Evolutionary conservation across 306 rosid genomes (phyloP), one percentile per base, ranked within the genome.

Genomic region (Bauhinia variegata): DNA sequence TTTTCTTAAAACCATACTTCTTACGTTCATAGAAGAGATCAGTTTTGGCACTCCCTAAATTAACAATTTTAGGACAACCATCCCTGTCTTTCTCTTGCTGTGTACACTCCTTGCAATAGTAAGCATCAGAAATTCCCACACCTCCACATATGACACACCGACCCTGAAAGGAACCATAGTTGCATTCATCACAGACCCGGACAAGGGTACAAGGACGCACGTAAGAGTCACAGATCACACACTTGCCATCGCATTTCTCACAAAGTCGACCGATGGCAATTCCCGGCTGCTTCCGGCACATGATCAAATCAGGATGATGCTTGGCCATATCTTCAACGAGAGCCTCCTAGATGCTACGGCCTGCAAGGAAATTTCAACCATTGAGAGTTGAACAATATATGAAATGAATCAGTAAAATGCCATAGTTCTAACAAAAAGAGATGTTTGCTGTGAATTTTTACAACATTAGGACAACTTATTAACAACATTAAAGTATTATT

Each of bases 61-160:
- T 89, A 49, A 89, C 96, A 59, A 92, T 92, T 78, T 92, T 92
- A 16, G 96, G 98, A 52, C 98, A 92, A 38, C 96, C 98, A 72
- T 87, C 96, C 69, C 96, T 84, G 14, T 92, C 96, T 83, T 87
- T 92, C 86, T 87, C 96, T 77, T 87, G 96, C 75, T 92, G 98
- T 2, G 96, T 92, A 69, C 98, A 93, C 89, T 93, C 98, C 78
- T 89, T 87, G 82, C 98, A 87, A 71, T 88, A 93, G 85, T 88
- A 93, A 33, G 96, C 93, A 78, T 93, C 93, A 6, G 96, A 93
- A 17, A 93, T 93, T 55, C 97, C 96, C 12, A 87, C 89, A 48
- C 96, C 96, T 78, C 96, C 96, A 51, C 96, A 92, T 64, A 93
- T 83, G 48, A 93, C 97, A 48, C 97, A 89, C 17, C 96, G 83